These are phyloP conservation scores for Emydomyces testavorans DNA, from an alignment of 2,329 filamentous ascomycete genomes.

Conservation along the genomic window DNA sequence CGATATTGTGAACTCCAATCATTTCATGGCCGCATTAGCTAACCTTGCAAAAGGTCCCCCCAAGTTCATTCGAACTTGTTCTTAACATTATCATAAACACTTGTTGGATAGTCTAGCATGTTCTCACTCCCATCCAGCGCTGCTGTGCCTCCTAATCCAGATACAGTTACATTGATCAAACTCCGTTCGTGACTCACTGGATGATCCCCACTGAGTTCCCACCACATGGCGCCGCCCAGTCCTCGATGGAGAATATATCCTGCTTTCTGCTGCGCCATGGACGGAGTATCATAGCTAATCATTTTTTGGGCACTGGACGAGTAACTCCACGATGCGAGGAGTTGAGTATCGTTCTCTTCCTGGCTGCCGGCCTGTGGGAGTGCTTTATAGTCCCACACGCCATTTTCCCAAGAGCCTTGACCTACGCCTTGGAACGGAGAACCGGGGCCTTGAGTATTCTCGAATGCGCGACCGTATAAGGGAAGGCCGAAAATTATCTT, in stretches of 20 bases:
- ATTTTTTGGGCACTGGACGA: slow-evolving; percentile 49
- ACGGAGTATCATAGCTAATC: slow-evolving; percentile 64
- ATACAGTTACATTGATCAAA: slow-evolving; percentile 12
- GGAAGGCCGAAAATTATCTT: slow-evolving; percentile 90
- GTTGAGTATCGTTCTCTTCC: slow-evolving; percentile 49
- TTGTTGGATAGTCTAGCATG: slow-evolving; percentile 12
- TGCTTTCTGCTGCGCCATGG: slow-evolving; percentile 57
- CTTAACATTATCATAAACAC: slow-evolving; percentile 14
- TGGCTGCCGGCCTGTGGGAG: slow-evolving; percentile 57
- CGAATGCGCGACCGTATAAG: slow-evolving; percentile 78
- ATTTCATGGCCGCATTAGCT: too few relatives aligned
- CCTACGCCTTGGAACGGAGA: slow-evolving; percentile 59
- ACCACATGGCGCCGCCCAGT: slow-evolving; percentile 93
- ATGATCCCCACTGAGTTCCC: slow-evolving; percentile 69
- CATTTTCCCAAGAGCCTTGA: slow-evolving; percentile 70
- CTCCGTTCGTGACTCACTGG: slow-evolving; percentile 13
- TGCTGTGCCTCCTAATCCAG: slow-evolving; percentile 11
- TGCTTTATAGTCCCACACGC: slow-evolving; percentile 80
- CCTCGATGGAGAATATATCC: slow-evolving; percentile 54
- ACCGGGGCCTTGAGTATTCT: slow-evolving; percentile 65
- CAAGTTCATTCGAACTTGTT: slow-evolving; percentile 9
- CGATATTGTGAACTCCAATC: too few relatives aligned
- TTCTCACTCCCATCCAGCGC: slow-evolving; percentile 12
- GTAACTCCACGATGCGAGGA: slow-evolving; percentile 63
- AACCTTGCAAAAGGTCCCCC: too few relatives aligned